Conservation (phyloP, 208 protist genomes). For the Trypanosoma mega region DNA sequence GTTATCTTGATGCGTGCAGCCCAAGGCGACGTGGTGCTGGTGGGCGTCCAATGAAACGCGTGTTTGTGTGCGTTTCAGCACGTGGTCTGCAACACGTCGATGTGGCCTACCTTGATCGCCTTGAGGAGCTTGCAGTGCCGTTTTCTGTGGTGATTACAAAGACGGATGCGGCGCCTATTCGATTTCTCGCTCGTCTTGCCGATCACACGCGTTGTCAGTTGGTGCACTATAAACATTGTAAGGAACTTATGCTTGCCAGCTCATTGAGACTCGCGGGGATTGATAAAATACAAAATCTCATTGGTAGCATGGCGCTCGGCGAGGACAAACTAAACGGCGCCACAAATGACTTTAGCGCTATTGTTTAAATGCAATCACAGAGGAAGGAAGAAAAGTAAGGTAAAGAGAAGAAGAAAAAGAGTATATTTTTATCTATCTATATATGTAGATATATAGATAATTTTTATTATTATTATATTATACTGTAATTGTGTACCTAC, state of each 20-base stretch:
- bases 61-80: constrained; percentile 78
- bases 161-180: constrained; percentile 80
- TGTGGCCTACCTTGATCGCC: constrained; percentile 63
- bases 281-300: constrained; percentile 82
- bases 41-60: constrained; percentile 54
- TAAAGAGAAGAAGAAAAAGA: constrained; percentile 17
- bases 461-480: constrained; percentile 11
- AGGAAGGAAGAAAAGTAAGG: too few species aligned
- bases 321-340: constrained; percentile 51
- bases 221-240: constrained; percentile 79
- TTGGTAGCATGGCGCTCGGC: constrained; percentile 51
- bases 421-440: background rate
- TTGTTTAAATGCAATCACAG: too few species aligned
- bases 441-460: background rate
- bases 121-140: constrained; percentile 62
- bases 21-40: background rate
- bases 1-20: constrained; percentile 42
- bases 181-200: constrained; percentile 74
- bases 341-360: constrained; percentile 67
- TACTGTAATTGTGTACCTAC: too few species aligned
- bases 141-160: constrained; percentile 89
- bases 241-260: constrained; percentile 83
- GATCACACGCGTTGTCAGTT: constrained; percentile 84
- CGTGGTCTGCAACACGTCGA: constrained; percentile 80
- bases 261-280: constrained; percentile 82